Evolutionary conservation across 2,329 filamentous ascomycete species (phyloP), one percentile per base, ranked within the genome.

Genomic region (Orbilia brochopaga): DNA sequence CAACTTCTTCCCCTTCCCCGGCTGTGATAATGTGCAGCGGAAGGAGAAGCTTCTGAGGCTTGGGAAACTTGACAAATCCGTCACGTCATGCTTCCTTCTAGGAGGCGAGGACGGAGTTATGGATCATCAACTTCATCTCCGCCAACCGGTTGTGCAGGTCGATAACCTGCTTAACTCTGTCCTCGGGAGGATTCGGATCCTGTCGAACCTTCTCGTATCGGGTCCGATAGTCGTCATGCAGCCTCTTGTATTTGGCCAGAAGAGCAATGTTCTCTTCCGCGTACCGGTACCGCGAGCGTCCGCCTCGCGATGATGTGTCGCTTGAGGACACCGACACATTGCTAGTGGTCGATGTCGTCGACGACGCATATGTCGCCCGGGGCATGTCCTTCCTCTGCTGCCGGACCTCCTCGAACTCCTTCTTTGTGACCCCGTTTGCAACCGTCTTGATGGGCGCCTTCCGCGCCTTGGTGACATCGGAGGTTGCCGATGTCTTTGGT

Each of bases 221-320:
- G 48, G 24, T 53, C 40, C 67, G 55, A 10, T 72, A 72, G 24
- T 72, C 67, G 51, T 72, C 67, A n/a, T 72, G 67, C 8, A 72
- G 48, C 6, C 67, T 48, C 44, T 65, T 72, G 60, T 72, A 72
- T 15, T 58, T 65, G 7, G 51, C 60, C 35, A 72, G 23, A 23
- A 72, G 40, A 10, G 48, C 56, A 23, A 72, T 56, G n/a, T 72
- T 59, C 17, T 30, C 30, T 21, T 57, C 51, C 8, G 55, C 60
- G 42, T 60, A 64, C n/a, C 67, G 60, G 37, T 48, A 37, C 32
- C 54, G 27, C 6, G 51, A 59, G 19, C 44, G 40, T 11, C 67
- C 67, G 11, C 53, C 46, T 24, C 67, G 54, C 10, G 60, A 65
- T 10, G 67, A 72, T 6, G 67, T 44, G 37, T 72, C 67, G 23